phyloP scores from a whole-genome alignment of 2,329 filamentous ascomycete species.

The Paecilomyces formosus region DNA sequence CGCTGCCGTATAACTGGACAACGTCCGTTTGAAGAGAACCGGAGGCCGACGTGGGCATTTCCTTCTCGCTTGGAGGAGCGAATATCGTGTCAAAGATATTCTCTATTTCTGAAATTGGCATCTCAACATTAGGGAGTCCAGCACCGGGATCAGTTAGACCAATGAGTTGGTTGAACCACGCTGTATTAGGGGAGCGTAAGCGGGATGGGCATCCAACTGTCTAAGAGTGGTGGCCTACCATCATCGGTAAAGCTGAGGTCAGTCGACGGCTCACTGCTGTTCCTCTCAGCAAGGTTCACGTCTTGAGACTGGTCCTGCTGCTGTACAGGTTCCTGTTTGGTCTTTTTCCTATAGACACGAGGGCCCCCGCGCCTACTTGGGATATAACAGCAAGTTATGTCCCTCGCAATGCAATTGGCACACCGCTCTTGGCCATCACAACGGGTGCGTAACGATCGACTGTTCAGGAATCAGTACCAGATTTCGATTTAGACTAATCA shows the following conservation, averaged over 20 bases:
- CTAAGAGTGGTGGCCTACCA: background rate
- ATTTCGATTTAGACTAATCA: background rate
- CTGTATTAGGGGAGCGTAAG: background rate
- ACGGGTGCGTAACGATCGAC: constrained; percentile 40
- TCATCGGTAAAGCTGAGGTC: background rate
- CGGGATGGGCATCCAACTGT: constrained; percentile 43
- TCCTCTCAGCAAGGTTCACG: background rate
- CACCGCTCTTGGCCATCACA: constrained; percentile 42
- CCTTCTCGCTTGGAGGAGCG: constrained; percentile 1
- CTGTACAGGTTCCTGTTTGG: background rate
- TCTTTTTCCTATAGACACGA: background rate
- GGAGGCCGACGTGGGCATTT: background rate
- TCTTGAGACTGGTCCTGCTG: background rate
- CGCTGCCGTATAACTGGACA: constrained; percentile 36
- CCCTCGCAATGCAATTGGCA: constrained; percentile 22
- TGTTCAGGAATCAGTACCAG: constrained; percentile 12
- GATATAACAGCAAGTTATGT: constrained; percentile 18
- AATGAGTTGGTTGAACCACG: constrained; percentile 11
- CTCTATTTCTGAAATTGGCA: constrained; percentile 42
- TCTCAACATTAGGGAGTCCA: constrained; percentile 41
- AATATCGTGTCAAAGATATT: constrained; percentile 39
- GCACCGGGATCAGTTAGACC: constrained; percentile 39
- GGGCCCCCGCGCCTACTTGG: constrained; percentile 19
- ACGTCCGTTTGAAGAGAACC: constrained; percentile 8
- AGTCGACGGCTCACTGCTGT: background rate